phyloP scores from a whole-genome alignment of 1,284 basidiomycete genomes.

The Meripilus lineatus region DNA sequence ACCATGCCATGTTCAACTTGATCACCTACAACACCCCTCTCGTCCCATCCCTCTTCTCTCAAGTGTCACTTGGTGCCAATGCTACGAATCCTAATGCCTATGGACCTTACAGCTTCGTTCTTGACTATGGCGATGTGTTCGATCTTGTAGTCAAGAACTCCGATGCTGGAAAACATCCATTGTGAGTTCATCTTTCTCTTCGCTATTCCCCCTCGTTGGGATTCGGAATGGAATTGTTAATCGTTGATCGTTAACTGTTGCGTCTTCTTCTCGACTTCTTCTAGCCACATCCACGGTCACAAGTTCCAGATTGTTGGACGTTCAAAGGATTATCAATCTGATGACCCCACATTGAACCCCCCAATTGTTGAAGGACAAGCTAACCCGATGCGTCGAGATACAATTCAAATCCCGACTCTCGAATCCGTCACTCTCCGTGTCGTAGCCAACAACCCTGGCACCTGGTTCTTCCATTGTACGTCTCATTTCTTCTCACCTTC shows the following conservation, averaged over 20 bases:
- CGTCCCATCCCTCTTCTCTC: conserved; percentile 75
- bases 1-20: conserved; percentile 70
- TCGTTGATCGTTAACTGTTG: too few relatives aligned
- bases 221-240: too few relatives aligned
- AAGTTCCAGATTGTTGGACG: conserved; percentile 77
- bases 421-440: conserved; percentile 64
- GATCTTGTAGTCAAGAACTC: conserved; percentile 81
- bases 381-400: conserved; percentile 87
- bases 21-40: conserved; percentile 66
- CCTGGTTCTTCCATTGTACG: conserved; percentile 79
- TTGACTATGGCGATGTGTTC: conserved; percentile 73
- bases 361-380: conserved; percentile 67
- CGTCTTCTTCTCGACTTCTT: not conserved
- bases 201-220: not conserved
- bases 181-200: conserved; percentile 44
- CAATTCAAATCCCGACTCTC: conserved; percentile 58
- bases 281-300: conserved; percentile 80
- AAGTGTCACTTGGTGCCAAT: conserved; percentile 70
- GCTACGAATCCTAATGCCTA: conserved; percentile 70
- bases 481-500: conserved; percentile 11
- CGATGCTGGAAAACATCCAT: conserved; percentile 76
- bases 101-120: conserved; percentile 71
- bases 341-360: conserved; percentile 79
- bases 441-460: conserved; percentile 78
- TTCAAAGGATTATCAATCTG: conserved; percentile 68